Conservation (phyloP, 768 basidiomycete species). For the Suillus decipiens region DNA sequence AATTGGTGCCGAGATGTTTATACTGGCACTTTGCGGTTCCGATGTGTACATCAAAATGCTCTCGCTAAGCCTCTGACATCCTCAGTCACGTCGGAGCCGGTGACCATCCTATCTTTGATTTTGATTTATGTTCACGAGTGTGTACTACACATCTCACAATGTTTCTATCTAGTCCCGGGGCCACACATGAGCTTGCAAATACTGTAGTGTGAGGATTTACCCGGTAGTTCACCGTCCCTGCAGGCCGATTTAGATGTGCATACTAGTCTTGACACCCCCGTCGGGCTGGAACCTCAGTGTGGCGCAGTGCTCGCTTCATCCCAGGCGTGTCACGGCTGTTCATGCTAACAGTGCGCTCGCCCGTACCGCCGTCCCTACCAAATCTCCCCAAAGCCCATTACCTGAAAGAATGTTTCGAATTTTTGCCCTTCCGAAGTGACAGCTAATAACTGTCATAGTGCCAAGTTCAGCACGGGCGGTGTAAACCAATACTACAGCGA, state of each 20-base stretch:
- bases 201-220: neutral
- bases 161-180: neutral
- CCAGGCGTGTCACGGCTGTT: neutral
- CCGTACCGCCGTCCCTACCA: neutral
- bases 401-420: neutral
- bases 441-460: neutral
- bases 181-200: neutral
- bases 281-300: neutral
- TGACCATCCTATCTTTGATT: neutral
- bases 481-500: neutral
- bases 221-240: neutral
- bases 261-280: neutral
- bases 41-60: slow-evolving; percentile 1
- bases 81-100: neutral
- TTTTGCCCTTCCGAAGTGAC: neutral
- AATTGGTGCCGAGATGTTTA: neutral
- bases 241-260: neutral
- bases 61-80: neutral
- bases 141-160: neutral
- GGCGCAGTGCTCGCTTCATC: neutral
- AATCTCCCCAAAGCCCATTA: neutral
- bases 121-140: neutral
- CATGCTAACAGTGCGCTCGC: neutral
- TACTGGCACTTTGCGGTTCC: neutral
- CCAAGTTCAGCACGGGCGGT: neutral